Evolutionary conservation across 2,329 filamentous ascomycete species (phyloP).

Genomic region (Xenoacremonium recifei): DNA sequence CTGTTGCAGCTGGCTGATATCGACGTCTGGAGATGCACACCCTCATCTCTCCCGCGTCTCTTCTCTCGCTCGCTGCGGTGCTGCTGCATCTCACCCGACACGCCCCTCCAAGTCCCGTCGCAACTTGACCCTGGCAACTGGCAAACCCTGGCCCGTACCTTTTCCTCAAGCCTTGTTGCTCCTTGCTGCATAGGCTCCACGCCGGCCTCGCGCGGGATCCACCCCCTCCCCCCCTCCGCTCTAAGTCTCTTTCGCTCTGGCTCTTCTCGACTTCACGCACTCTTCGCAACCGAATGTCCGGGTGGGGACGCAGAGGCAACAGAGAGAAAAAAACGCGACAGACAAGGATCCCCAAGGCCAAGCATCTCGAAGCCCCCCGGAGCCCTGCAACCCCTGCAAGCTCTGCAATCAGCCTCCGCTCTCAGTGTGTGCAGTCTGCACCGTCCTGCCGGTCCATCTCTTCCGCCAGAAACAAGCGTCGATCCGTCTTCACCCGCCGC

Average conservation of each 20-base stretch:
- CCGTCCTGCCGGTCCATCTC: neutral
- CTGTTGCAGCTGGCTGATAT: too few species aligned
- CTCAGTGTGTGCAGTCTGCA: neutral
- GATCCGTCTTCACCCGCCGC: conserved; percentile 14
- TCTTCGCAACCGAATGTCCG: neutral
- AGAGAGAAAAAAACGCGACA: too few species aligned
- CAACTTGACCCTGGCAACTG: too few species aligned
- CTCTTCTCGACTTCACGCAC: neutral
- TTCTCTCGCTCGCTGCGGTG: too few species aligned
- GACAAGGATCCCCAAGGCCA: too few species aligned
- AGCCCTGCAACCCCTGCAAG: neutral
- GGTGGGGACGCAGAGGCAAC: conserved; percentile 6
- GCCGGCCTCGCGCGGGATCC: neutral
- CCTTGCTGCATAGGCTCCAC: neutral
- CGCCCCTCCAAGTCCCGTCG: too few species aligned
- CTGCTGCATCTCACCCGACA: too few species aligned
- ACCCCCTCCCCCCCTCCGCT: neutral
- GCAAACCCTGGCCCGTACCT: too few species aligned
- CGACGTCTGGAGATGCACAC: too few species aligned
- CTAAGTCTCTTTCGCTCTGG: neutral
- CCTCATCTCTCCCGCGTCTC: too few species aligned
- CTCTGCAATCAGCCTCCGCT: neutral
- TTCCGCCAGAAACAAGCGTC: conserved; percentile 11
- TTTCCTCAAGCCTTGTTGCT: too few species aligned
- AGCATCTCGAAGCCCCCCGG: neutral